phyloP scores from a whole-genome alignment of 2,329 filamentous ascomycete species.

The Sordariomycetes sp. region DNA sequence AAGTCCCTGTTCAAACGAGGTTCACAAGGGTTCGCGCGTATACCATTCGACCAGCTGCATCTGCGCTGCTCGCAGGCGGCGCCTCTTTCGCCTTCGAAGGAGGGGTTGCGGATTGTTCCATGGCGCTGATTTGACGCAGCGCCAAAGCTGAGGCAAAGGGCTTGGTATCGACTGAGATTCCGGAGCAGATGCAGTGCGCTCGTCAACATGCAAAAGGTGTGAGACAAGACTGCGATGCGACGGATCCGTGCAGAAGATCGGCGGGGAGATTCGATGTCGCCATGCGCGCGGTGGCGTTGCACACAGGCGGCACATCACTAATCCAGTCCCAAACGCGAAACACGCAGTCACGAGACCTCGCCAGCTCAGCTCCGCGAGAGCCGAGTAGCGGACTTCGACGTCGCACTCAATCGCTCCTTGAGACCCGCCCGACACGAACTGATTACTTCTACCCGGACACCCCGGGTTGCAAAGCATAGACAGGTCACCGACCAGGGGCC shows the following conservation, averaged over 20 bases:
- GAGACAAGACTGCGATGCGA: not conserved
- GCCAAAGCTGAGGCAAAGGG: not conserved
- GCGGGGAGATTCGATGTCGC: not conserved
- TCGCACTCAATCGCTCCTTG: not conserved
- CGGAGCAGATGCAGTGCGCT: not conserved
- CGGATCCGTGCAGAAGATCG: not conserved
- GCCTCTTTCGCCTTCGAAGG: conserved; percentile 15
- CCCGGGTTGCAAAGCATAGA: not conserved
- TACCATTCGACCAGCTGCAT: conserved; percentile 41
- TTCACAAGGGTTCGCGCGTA: conserved; percentile 10
- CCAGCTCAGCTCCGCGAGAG: not conserved
- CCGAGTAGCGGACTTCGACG: not conserved
- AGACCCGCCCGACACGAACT: not conserved
- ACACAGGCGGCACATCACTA: not conserved
- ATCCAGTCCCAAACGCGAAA: not conserved
- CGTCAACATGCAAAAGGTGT: not conserved
- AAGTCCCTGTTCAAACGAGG: not conserved
- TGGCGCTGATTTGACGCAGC: conserved; percentile 10
- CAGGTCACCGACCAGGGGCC: not conserved
- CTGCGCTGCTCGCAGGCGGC: conserved; percentile 31
- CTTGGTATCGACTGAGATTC: not conserved
- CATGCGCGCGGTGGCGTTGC: not conserved
- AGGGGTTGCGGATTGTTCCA: conserved; percentile 35
- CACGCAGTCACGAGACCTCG: not conserved
- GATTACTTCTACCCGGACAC: not conserved